A percentile compares a stretch with the other conserved stretches of the same genome.
Conservation (phyloP, 1,139 yeast species). For the Taphrina populina region DNA sequence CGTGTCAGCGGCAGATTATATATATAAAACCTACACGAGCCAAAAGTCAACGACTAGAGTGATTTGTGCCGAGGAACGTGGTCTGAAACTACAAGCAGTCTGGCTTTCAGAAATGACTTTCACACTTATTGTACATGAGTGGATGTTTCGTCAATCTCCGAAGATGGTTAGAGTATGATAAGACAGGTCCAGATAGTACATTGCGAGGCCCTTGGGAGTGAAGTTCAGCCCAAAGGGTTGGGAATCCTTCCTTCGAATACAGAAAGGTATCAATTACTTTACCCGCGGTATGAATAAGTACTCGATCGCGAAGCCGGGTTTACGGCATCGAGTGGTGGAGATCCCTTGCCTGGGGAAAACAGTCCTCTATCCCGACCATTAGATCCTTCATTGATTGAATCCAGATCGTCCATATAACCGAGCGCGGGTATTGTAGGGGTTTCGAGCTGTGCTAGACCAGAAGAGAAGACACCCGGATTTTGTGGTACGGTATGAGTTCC, state of each 20-base stretch:
- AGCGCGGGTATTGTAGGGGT: slow-evolving; percentile 10
- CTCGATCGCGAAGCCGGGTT: slow-evolving; percentile 5
- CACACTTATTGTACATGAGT: too few relatives aligned
- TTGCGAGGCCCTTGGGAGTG: background rate
- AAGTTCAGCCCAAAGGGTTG: background rate
- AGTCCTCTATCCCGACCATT: background rate
- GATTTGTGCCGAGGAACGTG: too few relatives aligned
- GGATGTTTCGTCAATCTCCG: too few relatives aligned
- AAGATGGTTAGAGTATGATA: too few relatives aligned
- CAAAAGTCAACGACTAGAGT: too few relatives aligned
- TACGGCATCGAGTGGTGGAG: slow-evolving; percentile 14
- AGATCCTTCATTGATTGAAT: slow-evolving; percentile 1
- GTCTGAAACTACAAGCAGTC: too few relatives aligned
- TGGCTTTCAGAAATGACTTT: too few relatives aligned
- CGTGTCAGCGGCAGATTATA: too few relatives aligned
- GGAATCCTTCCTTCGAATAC: too few relatives aligned
- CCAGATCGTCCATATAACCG: slow-evolving; percentile 5
- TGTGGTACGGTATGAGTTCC: background rate
- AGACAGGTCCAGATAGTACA: too few relatives aligned
- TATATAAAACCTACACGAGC: too few relatives aligned
- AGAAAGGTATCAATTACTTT: too few relatives aligned
- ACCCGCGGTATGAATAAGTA: slow-evolving; percentile 1
- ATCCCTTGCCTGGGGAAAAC: slow-evolving; percentile 13
- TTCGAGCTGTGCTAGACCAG: background rate
- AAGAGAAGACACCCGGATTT: background rate